Evolutionary conservation across 179 eudicot genomes (phyloP).

Genomic region (Amaranthus tricolor): DNA sequence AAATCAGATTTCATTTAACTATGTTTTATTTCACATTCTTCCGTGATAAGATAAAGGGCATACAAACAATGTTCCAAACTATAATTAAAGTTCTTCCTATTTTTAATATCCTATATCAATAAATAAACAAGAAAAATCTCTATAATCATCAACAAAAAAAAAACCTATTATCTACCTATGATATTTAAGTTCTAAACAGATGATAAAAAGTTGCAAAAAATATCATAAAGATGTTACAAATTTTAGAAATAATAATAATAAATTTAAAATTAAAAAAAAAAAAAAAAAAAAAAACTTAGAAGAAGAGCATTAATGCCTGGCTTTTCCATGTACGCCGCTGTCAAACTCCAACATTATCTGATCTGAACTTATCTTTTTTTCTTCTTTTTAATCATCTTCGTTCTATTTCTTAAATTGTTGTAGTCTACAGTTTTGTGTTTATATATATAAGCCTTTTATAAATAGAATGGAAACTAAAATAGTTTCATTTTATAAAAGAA

Average conservation of each 20-base stretch:
- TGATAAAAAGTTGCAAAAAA: neutral
- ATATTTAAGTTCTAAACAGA: neutral
- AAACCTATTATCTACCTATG: too few relatives aligned
- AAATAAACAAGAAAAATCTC: too few relatives aligned
- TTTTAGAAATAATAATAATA: too few relatives aligned
- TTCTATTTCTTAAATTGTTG: neutral
- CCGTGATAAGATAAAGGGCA: neutral
- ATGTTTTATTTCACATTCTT: neutral
- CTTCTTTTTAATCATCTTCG: slow-evolving; percentile 3
- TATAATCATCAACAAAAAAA: too few relatives aligned
- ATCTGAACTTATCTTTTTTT: neutral
- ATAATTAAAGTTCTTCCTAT: too few relatives aligned
- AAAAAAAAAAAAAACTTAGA: neutral
- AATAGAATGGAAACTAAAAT: neutral
- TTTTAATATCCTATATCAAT: too few relatives aligned
- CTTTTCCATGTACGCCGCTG: slow-evolving; percentile 54
- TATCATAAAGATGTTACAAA: neutral
- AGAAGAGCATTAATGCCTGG: slow-evolving; percentile 41
- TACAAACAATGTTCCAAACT: neutral
- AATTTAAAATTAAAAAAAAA: neutral
- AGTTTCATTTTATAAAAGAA: neutral
- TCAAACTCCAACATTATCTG: neutral
- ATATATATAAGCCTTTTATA: too few relatives aligned
- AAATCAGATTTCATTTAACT: neutral
- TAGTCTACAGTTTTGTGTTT: neutral